Evolutionary conservation across 2,329 filamentous ascomycete species (phyloP).

Genomic region (Aspergillus sp.): DNA sequence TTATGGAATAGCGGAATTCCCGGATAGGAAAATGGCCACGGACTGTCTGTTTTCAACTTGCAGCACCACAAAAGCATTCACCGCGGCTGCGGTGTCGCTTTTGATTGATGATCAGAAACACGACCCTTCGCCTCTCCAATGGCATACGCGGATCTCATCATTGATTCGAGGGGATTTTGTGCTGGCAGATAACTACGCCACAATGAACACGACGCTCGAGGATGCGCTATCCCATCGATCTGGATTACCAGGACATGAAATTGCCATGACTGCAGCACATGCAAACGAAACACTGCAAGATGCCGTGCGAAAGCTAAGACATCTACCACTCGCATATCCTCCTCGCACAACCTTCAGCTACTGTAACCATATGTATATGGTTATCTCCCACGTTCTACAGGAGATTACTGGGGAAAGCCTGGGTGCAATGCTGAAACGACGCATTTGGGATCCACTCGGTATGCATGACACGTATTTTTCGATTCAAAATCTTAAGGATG

Average conservation of each 20-base stretch:
- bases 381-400: constrained; percentile 18
- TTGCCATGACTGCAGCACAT: constrained; percentile 1
- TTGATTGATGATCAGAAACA: constrained; percentile 19
- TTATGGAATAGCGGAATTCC: constrained; percentile 26
- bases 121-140: constrained; percentile 22
- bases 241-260: constrained; percentile 23
- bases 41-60: constrained; percentile 23
- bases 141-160: constrained; percentile 34
- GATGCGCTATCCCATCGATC: constrained; percentile 34
- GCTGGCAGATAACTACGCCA: constrained; percentile 24
- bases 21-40: constrained; percentile 20
- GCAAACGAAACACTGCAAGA: constrained; percentile 12
- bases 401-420: constrained; percentile 11
- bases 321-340: constrained; percentile 17
- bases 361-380: constrained; percentile 25
- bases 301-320: constrained; percentile 17
- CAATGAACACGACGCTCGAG: constrained; percentile 29
- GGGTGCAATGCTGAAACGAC: constrained; percentile 13
- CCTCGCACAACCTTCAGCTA: constrained; percentile 21
- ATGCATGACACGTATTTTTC: constrained; percentile 25
- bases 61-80: constrained; percentile 29
- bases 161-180: constrained; percentile 36
- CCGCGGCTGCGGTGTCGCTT: constrained; percentile 21
- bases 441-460: constrained; percentile 20
- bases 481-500: constrained; percentile 10